A percentile compares a stretch with the other conserved stretches of the same genome.
Evolutionary conservation across 495 filamentous ascomycete species (phyloP).

Genomic region (Lasiosphaeriaceae sp.): DNA sequence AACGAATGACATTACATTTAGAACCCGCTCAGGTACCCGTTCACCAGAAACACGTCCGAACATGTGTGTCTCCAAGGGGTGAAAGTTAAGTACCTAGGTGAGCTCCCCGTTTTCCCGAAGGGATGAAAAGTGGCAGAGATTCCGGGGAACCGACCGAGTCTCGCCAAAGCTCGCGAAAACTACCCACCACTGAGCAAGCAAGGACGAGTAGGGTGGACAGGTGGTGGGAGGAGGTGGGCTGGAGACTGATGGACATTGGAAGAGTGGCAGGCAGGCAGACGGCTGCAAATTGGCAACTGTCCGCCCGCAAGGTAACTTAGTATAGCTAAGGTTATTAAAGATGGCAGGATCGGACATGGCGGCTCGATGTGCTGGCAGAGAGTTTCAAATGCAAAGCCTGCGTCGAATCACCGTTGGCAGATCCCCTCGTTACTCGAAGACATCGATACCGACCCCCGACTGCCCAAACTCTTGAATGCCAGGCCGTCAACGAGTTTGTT

Average conservation of each 20-base stretch:
- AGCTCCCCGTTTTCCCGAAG: neutral
- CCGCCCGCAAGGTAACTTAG: neutral
- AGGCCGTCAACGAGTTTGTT: neutral
- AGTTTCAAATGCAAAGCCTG: constrained; percentile 28
- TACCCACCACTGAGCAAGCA: neutral
- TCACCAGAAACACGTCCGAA: too few species aligned
- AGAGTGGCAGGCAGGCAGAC: neutral
- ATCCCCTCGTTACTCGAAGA: neutral
- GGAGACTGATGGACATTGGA: neutral
- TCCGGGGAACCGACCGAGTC: constrained; percentile 5
- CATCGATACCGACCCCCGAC: constrained; percentile 3
- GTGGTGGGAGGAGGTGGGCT: too few species aligned
- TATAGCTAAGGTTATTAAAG: too few species aligned
- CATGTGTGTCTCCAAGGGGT: too few species aligned
- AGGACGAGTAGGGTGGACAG: too few species aligned
- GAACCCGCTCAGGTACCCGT: too few species aligned
- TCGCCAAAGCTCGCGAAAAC: neutral
- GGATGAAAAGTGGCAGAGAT: neutral
- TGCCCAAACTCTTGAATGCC: neutral
- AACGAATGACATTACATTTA: too few species aligned
- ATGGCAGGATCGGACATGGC: constrained; percentile 19
- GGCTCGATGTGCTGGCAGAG: constrained; percentile 30
- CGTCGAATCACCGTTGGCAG: constrained; percentile 21
- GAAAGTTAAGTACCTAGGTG: neutral
- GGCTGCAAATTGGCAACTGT: neutral